phyloP scores from a whole-genome alignment of 169 alveolate species.

The Besnoitia besnoiti region DNA sequence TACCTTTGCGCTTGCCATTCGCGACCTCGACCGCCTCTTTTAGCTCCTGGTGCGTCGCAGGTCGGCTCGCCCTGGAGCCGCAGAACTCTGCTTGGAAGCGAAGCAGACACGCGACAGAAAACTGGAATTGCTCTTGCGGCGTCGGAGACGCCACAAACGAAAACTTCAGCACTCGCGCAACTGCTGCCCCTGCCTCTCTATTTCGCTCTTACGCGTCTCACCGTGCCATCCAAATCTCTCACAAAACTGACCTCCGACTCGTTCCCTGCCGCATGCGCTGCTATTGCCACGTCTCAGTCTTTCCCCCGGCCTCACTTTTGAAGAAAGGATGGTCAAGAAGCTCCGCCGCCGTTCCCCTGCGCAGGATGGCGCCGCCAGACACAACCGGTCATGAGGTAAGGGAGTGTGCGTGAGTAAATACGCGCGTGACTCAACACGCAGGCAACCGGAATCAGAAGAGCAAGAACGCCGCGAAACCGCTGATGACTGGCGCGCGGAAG shows the following conservation, averaged over 20 bases:
- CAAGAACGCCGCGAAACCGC: too few relatives aligned
- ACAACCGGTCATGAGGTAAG: neutral
- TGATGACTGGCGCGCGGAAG: too few relatives aligned
- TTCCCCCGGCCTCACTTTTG: neutral
- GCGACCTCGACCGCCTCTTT: constrained; percentile 51
- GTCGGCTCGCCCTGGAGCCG: neutral
- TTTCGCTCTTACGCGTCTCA: too few relatives aligned
- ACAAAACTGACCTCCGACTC: too few relatives aligned
- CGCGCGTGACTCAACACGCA: too few relatives aligned
- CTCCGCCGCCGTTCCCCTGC: constrained; percentile 41
- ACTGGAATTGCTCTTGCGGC: too few relatives aligned
- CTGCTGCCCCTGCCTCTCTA: too few relatives aligned
- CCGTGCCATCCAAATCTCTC: too few relatives aligned
- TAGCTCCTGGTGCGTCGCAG: constrained; percentile 48
- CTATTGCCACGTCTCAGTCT: neutral
- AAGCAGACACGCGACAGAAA: neutral
- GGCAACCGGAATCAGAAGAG: too few relatives aligned
- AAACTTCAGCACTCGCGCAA: too few relatives aligned
- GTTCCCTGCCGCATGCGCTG: neutral
- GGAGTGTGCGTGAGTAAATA: too few relatives aligned
- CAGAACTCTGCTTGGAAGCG: neutral
- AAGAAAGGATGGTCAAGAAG: constrained; percentile 21
- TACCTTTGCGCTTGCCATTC: constrained; percentile 49
- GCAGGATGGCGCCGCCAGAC: neutral
- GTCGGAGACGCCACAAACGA: too few relatives aligned